A percentile compares a stretch with the other conserved stretches of the same genome.
These are phyloP conservation scores for Abrus precatorius DNA, from an alignment of 306 rosid genomes.

Conservation along the genomic window DNA sequence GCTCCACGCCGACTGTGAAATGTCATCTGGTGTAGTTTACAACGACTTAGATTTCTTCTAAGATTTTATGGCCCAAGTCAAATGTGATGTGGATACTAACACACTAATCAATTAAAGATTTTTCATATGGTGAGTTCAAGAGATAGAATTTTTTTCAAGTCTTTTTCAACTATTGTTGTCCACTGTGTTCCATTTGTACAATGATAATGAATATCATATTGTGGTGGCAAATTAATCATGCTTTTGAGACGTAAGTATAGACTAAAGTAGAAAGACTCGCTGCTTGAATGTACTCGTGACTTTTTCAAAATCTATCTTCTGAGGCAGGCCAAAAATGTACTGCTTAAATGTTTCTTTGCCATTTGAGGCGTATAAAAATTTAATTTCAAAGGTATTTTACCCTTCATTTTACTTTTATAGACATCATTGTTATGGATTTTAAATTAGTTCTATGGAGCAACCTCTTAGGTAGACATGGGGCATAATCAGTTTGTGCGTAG, in stretches of 20 bases:
- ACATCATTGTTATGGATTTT: constrained; percentile 4
- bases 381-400: constrained; percentile 11
- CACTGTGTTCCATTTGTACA: not conserved
- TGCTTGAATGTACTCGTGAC: not conserved
- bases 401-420: not conserved
- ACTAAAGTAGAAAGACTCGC: constrained; percentile 6
- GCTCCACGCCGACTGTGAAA: not conserved
- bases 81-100: constrained; percentile 33
- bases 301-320: not conserved
- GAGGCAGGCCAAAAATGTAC: not conserved
- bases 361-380: constrained; percentile 10
- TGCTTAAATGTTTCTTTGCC: not conserved
- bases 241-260: constrained; percentile 27
- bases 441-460: constrained; percentile 10
- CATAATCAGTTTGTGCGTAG: not conserved
- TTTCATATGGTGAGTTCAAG: not conserved
- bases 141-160: constrained; percentile 29
- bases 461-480: not conserved
- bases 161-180: constrained; percentile 36
- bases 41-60: not conserved
- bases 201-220: constrained; percentile 3
- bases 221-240: constrained; percentile 31
- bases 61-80: constrained; percentile 27
- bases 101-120: constrained; percentile 26
- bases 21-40: constrained; percentile 3